Percentiles rank a stretch among this genome's conserved stretches.
Evolutionary conservation across 2,329 filamentous ascomycete species (phyloP).

Genomic region (Fusarium fracticaudum): DNA sequence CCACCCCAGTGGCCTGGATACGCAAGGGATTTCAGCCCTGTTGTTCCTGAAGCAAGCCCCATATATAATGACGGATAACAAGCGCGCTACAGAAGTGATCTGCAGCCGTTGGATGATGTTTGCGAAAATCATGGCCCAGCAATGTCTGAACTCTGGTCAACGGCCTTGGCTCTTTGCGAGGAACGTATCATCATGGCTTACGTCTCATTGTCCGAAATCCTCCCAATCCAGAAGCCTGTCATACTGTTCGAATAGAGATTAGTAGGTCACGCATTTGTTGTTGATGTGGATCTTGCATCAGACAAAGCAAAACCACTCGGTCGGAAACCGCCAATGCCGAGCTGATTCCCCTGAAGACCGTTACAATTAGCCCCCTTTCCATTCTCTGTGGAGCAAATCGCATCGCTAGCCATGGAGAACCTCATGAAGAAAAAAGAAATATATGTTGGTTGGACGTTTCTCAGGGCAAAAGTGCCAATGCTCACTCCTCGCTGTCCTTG

Average conservation of each 20-base stretch:
- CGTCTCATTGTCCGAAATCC: neutral
- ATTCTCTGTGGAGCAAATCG: neutral
- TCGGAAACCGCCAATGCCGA: neutral
- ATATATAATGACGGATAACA: neutral
- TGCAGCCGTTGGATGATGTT: neutral
- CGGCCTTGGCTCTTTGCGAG: neutral
- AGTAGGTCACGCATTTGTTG: neutral
- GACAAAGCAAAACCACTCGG: neutral
- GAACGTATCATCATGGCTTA: neutral
- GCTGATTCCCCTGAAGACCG: neutral
- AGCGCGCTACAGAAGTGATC: constrained; percentile 5
- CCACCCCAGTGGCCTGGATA: neutral
- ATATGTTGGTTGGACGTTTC: neutral
- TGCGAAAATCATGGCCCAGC: neutral
- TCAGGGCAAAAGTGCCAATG: neutral
- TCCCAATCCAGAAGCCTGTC: no score
- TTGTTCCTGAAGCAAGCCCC: neutral
- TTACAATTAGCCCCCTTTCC: neutral
- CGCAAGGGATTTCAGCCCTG: neutral
- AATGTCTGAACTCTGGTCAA: neutral
- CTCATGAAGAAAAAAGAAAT: neutral
- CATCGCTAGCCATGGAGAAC: fast-evolving
- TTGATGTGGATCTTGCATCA: neutral
- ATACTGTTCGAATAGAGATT: neutral
- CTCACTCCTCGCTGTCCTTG: neutral